These are phyloP conservation scores for Chaetomium tenue DNA, from an alignment of 495 filamentous ascomycete species.

Conservation along the genomic window DNA sequence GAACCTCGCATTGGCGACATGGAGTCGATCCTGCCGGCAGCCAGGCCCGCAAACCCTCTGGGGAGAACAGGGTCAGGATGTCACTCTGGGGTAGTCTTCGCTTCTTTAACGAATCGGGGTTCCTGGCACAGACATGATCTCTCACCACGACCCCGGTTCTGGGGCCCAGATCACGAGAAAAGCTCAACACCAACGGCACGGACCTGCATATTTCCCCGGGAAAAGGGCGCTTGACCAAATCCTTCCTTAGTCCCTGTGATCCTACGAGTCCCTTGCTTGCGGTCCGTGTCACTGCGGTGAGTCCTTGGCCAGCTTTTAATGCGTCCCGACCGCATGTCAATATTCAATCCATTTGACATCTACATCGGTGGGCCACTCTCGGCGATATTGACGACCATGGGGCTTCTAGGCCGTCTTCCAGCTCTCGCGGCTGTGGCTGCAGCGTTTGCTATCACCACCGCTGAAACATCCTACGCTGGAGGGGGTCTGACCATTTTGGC, in stretches of 20 bases:
- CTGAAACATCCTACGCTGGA: constrained; percentile 22
- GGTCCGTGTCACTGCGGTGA: background rate
- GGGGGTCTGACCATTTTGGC: constrained; percentile 37
- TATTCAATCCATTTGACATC: background rate
- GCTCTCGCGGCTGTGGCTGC: background rate
- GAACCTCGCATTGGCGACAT: too few relatives aligned
- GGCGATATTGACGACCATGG: background rate
- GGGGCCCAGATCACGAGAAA: too few relatives aligned
- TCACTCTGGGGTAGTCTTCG: background rate
- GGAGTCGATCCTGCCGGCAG: background rate
- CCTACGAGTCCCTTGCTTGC: background rate
- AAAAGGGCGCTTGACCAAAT: background rate
- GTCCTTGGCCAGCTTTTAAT: background rate
- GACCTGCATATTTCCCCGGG: background rate
- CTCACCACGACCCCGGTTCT: too few relatives aligned
- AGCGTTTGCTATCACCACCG: background rate
- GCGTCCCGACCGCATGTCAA: background rate
- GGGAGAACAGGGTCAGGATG: background rate
- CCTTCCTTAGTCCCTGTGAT: background rate
- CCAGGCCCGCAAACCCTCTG: background rate
- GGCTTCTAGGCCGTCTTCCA: background rate
- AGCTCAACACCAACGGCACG: background rate
- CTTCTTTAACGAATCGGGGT: too few relatives aligned
- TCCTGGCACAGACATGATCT: too few relatives aligned
- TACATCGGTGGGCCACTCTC: background rate